These are phyloP conservation scores for Paraurostyla sp. DNA, from an alignment of 73 alveolate species.

Conservation along the genomic window DNA sequence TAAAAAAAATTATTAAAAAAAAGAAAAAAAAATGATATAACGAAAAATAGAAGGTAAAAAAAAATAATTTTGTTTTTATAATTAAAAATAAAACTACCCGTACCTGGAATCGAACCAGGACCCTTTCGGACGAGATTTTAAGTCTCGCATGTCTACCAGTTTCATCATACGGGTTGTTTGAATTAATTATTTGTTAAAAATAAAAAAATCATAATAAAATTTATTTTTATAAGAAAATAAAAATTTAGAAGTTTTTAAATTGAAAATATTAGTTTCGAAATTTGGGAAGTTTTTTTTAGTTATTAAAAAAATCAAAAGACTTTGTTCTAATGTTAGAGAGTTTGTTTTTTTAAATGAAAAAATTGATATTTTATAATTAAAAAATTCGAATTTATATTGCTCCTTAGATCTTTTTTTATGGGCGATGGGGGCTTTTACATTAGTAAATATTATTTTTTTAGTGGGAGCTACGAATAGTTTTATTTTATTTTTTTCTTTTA, in stretches of 20 bases:
- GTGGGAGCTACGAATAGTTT: not conserved
- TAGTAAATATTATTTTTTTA: not conserved
- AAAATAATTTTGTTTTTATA: too few relatives aligned
- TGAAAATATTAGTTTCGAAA: not conserved
- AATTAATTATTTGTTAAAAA: too few relatives aligned
- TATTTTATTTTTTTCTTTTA: not conserved
- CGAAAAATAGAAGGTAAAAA: not conserved
- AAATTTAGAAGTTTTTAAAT: not conserved
- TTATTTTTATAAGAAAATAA: not conserved
- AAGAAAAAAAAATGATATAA: not conserved
- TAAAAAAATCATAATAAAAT: too few relatives aligned
- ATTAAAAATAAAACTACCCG: not conserved
- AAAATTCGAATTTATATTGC: not conserved
- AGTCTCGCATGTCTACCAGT: slow-evolving; percentile 40
- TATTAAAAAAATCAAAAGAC: not conserved
- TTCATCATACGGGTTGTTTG: slow-evolving; percentile 5
- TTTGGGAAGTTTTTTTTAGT: not conserved
- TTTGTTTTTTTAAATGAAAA: too few relatives aligned
- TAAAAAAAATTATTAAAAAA: not conserved
- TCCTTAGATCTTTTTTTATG: slow-evolving; percentile 14
- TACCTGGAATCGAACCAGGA: slow-evolving; percentile 35
- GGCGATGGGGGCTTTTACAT: slow-evolving; percentile 23
- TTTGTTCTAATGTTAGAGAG: too few relatives aligned
- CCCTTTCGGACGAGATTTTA: slow-evolving; percentile 38
- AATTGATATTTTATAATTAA: not conserved